Evolutionary conservation across 495 filamentous ascomycete species (phyloP), one percentile per base, ranked within the genome.

Genomic region (Ramalina intermedia): DNA sequence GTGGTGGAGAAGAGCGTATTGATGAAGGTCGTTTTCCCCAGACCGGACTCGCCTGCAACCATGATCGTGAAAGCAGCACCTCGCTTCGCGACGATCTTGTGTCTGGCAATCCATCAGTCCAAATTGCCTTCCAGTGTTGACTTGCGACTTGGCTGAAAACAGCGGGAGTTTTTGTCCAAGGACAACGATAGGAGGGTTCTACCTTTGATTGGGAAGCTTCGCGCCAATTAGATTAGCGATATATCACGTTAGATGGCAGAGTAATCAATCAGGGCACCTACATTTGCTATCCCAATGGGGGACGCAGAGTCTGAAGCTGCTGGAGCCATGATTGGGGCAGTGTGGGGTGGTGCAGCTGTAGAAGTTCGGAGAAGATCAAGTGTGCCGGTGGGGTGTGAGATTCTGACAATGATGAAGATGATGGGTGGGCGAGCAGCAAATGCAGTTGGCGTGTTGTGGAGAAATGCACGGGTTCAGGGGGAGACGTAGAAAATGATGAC

Each of bases 21-120:
- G 80, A 98, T 96, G 72, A 98, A 98, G 53, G 91, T 98, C 14
- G 91, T 98, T 78, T 98, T 98, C 70, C 91, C 91, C 57, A 98
- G 69, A 55, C 91, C 91, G 57, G 93, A 96, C 74, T 98, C 91
- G 68, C 91, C 91, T 72, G 94, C 91, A 69, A 95, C 91, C 91
- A 98, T 98, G 61, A 98, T 94, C 48, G 91, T 98, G 69, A 98
- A 98, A 54, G 89, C 88, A 58, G 91, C 91, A 66, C 91, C 91
- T 72, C 93, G 80, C 78, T 98, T 98, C 50, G 91, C 91, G 60
- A 98, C 93, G 63, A 98, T 98, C 79, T 98, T 98, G 78, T 98
- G 91, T 64, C 91, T 82, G 43, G 55, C 36, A 41, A 44, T 39
- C 9, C 40, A 40, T 58, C 23, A 56, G 43, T 40, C 18, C 13